These are phyloP conservation scores for Elongisporangium senticosum DNA, from an alignment of 352 stramenopile genomes.

Conservation along the genomic window DNA sequence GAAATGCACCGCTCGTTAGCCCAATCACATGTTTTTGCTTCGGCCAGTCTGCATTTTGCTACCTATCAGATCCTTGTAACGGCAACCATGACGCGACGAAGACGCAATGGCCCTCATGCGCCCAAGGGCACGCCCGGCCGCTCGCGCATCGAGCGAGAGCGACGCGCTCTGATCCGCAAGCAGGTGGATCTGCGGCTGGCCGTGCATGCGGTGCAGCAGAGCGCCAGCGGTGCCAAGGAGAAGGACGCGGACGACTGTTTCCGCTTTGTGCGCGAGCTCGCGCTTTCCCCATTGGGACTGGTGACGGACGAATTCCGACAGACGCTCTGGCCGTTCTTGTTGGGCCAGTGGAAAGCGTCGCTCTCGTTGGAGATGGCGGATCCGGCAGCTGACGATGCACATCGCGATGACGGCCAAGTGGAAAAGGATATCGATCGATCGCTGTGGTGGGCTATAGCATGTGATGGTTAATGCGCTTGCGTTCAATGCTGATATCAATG, in stretches of 20 bases:
- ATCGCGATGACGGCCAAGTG: conserved; percentile 67
- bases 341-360: conserved; percentile 16
- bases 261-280: conserved; percentile 50
- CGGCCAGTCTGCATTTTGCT: background rate
- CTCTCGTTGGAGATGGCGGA: conserved; percentile 9
- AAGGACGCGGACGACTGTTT: conserved; percentile 31
- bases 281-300: conserved; percentile 46
- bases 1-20: background rate
- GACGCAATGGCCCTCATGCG: background rate
- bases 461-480: background rate
- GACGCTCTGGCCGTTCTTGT: conserved; percentile 58
- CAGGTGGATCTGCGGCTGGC: conserved; percentile 38
- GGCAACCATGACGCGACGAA: background rate
- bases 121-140: conserved; percentile 27
- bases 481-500: background rate
- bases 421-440: conserved; percentile 86
- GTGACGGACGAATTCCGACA: conserved; percentile 51
- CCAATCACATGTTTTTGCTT: background rate
- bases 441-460: conserved; percentile 43
- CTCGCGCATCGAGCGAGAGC: conserved; percentile 28
- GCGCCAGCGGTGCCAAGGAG: conserved; percentile 1
- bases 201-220: conserved; percentile 19
- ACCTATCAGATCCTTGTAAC: background rate
- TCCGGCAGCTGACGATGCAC: conserved; percentile 6
- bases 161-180: conserved; percentile 41